Conservation (phyloP, 495 filamentous ascomycete genomes). For the Hypoxylon rickii region DNA sequence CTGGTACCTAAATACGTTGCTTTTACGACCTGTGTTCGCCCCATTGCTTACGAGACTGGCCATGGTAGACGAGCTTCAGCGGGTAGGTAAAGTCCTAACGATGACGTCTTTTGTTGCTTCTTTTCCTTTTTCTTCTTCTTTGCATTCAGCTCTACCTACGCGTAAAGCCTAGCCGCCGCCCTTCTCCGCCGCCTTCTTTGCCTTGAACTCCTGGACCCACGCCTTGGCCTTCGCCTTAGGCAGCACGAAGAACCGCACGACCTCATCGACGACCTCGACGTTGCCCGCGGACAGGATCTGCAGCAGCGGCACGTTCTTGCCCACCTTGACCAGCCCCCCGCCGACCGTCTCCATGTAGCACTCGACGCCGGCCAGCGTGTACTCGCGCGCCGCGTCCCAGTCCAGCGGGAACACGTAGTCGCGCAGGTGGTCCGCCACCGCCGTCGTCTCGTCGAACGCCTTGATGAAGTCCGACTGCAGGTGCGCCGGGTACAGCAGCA, state of each 20-base stretch:
- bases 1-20: no score
- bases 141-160: not conserved
- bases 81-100: no score
- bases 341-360: slow-evolving; percentile 83
- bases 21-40: no score
- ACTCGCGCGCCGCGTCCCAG: slow-evolving; percentile 80
- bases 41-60: no score
- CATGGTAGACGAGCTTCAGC: no score
- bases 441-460: slow-evolving; percentile 72
- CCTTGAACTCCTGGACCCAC: slow-evolving; percentile 88
- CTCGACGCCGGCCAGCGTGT: slow-evolving; percentile 68
- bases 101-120: not conserved
- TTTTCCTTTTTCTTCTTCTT: slow-evolving; percentile 4
- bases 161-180: slow-evolving; percentile 15
- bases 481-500: slow-evolving; percentile 81
- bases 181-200: slow-evolving; percentile 57
- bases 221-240: slow-evolving; percentile 65
- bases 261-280: slow-evolving; percentile 83
- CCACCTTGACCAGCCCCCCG: slow-evolving; percentile 85
- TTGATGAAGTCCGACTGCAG: slow-evolving; percentile 89
- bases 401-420: slow-evolving; percentile 77
- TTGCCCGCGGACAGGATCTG: slow-evolving; percentile 77
- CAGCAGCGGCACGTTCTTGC: slow-evolving; percentile 78
- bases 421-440: slow-evolving; percentile 71
- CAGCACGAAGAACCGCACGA: slow-evolving; percentile 80